Base-by-base conservation (phyloP, 1,284 basidiomycete genomes). In the Cryptococcus hybrid region DNA sequence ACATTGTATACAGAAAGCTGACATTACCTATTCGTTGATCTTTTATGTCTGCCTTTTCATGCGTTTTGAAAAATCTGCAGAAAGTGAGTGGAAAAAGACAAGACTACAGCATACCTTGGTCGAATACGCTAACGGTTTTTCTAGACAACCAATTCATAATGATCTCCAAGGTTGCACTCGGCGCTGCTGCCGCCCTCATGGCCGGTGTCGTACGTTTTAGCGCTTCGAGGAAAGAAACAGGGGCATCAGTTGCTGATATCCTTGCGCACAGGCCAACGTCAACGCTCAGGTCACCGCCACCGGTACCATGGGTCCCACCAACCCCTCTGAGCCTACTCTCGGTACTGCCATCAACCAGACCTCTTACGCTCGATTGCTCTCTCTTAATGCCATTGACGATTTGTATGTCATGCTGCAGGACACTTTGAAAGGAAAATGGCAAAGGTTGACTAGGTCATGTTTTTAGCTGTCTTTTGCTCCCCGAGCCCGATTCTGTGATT, bases 381-480 rank as follows among this genome's bases (percentile, higher is more conserved):
- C 74, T 15, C 58, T 78, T 58, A 79, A 79, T 71, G 60, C 67
- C 42, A 73, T 79, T 57, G 66, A 76, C 53, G 74, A 75, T 64
- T 76, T 74, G 70, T 73, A 55, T 61, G 71, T 68, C 7, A 13
- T 36, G 9, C 5, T 38, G 45, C n/a, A 40, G 30, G 5, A 38
- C 8, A 13, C 40, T 9, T 36, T 45, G 51, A 15, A 30, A 30
- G 13, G 5, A 39, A 44, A 47, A 4, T 35, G 40, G n/a, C 13
- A 48, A 30, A 44, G 45, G 37, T 54, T 7, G 40, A 35, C 9
- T 13, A 51, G 11, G 13, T 5, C 7, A 7, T 2, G 30, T 13
- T 50, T 24, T 30, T 49, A 76, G 74, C 72, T 78, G 77, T 63
- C 57, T 80, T 42, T 67, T 82, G 85, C 56, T 66, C 85, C 58